Evolutionary conservation across 495 filamentous ascomycete species (phyloP), one percentile per base, ranked within the genome.

Genomic region (Rhizodiscina lignyota): DNA sequence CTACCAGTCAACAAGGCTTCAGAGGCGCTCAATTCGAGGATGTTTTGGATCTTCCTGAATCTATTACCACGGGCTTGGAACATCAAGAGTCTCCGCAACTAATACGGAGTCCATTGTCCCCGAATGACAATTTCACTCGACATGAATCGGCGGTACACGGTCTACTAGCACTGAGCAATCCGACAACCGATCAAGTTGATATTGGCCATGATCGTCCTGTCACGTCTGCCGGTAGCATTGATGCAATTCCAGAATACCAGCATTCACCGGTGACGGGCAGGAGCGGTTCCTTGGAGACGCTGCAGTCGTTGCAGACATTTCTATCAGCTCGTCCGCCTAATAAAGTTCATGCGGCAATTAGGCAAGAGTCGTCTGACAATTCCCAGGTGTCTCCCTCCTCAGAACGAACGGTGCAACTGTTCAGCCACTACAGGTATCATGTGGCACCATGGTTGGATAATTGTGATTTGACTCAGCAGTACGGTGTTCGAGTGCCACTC

Each of bases 371-470:
- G 15, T 2, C 18, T 16, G 17, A 18, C 26, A 17, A 13, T 18
- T 5, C 3, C 13, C 2, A n/a, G 24, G 17, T n/a, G 4, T 12
- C 34, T 13, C 1, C 29, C 19, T 35, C 30, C 5, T 18, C 24
- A 13, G 32, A 40, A n/a, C 20, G 20, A 3, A 18, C 29, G 11
- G 12, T 40, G 4, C 21, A 40, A 8, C 13, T 35, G 4, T 18
- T 40, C 10, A 17, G 27, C 17, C 22, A 40, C 20, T 40, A 34
- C 21, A 19, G 31, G 17, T 40, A 40, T 23, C 15, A 35, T 15
- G 17, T 40, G 13, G 38, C 31, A n/a, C 32, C 38, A 17, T 40
- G 38, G 38, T 27, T 27, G 24, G 24, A 27, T 13, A 27, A 8
- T 8, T 27, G 24, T 27, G 24, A 27, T 27, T 30, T 40, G 20